Percentiles rank a stretch among this genome's conserved stretches.
Conservation (phyloP, 495 filamentous ascomycete species). For the Xylaria longipes region DNA sequence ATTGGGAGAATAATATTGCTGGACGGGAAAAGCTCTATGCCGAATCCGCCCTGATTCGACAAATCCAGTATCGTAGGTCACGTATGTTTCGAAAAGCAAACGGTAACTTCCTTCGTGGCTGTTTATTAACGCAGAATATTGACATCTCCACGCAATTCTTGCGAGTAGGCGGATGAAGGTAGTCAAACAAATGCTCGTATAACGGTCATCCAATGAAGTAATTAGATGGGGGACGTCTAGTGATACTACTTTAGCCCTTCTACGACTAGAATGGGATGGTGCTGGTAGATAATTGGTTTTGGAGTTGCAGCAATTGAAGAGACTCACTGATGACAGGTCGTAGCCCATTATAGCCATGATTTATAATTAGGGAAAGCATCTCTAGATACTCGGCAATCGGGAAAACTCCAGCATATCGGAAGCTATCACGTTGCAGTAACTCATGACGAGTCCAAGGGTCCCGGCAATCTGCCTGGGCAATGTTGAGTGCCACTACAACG, state of each 20-base stretch:
- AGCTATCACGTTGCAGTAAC: too few species aligned
- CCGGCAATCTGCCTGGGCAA: neutral
- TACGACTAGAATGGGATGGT: neutral
- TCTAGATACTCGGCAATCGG: neutral
- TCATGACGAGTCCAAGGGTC: neutral
- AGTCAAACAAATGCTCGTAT: neutral
- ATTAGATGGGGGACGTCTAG: slow-evolving; percentile 2
- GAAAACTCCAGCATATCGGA: neutral
- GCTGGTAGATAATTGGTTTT: neutral
- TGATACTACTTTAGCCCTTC: neutral
- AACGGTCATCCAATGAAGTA: neutral
- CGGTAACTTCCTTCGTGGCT: neutral
- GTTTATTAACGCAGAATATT: neutral
- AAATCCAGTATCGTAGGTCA: neutral
- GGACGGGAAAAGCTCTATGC: neutral
- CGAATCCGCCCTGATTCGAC: neutral
- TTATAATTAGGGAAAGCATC: neutral
- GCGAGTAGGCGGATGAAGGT: neutral
- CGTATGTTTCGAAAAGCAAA: neutral
- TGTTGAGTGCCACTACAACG: slow-evolving; percentile 2
- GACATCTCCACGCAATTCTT: neutral
- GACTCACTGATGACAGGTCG: slow-evolving; percentile 10
- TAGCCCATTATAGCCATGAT: neutral
- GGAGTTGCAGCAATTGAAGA: neutral
- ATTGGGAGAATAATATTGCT: neutral